Evolutionary conservation across 202 grass and related monocot genomes (phyloP).

Genomic region (Schoenoplectus triqueter): DNA sequence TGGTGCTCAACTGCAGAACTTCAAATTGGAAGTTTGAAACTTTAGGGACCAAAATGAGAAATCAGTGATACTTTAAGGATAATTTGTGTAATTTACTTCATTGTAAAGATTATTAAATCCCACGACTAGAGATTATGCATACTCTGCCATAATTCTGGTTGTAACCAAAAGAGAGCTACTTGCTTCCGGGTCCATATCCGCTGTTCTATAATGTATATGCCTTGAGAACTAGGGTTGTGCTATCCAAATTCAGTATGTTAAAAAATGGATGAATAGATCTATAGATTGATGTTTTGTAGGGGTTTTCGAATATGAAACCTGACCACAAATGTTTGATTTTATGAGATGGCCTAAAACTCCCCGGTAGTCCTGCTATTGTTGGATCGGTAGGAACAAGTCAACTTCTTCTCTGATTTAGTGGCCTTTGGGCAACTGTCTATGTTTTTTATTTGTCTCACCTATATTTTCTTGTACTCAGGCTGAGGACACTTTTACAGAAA

Average conservation of each 20-base stretch:
- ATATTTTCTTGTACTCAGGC: neutral
- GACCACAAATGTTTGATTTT: neutral
- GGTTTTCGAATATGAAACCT: neutral
- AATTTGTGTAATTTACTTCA: neutral
- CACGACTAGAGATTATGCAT: neutral
- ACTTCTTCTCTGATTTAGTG: neutral
- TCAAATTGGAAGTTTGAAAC: neutral
- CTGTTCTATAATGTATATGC: neutral
- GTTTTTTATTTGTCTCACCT: neutral
- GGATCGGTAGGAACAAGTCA: neutral
- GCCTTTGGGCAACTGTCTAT: neutral
- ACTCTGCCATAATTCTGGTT: neutral
- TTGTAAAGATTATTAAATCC: neutral
- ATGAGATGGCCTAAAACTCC: neutral
- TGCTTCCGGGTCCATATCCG: neutral
- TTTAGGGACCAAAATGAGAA: neutral
- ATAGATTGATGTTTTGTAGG: neutral
- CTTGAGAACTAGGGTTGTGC: neutral
- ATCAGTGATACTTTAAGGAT: neutral
- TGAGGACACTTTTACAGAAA: neutral
- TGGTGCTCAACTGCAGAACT: neutral
- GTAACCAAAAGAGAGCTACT: neutral
- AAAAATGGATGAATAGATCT: neutral
- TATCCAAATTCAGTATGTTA: neutral
- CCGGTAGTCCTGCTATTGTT: neutral